These are phyloP conservation scores for Microbotryum scabiosae DNA, from an alignment of 1,284 basidiomycete species.

Conservation along the genomic window DNA sequence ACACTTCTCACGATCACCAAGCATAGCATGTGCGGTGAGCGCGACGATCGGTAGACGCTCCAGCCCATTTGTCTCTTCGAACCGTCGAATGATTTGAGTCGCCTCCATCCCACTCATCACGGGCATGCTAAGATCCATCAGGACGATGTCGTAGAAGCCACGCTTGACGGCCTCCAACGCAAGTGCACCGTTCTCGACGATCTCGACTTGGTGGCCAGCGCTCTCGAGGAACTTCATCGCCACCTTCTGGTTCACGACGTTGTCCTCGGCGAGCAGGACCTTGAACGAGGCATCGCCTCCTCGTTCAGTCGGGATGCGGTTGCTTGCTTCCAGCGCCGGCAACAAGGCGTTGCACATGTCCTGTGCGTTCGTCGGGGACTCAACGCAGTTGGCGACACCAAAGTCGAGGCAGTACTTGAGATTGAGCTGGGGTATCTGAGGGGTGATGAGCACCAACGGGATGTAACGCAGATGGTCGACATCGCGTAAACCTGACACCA, in stretches of 20 bases:
- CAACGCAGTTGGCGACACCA: conserved; percentile 78
- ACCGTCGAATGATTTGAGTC: conserved; percentile 58
- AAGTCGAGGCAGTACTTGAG: conserved; percentile 38
- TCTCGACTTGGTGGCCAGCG: conserved; percentile 90
- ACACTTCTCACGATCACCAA: conserved; percentile 88
- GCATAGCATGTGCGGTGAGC: conserved; percentile 60
- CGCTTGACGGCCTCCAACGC: conserved; percentile 83
- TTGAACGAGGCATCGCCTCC: conserved; percentile 69
- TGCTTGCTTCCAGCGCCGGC: conserved; percentile 75
- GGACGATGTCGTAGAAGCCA: conserved; percentile 51
- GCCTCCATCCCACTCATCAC: conserved; percentile 93
- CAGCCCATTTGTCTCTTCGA: conserved; percentile 66
- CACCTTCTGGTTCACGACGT: conserved; percentile 93
- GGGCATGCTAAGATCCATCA: conserved; percentile 99
- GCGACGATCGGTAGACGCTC: conserved; percentile 86
- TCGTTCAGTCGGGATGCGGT: conserved; percentile 33
- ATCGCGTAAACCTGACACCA: conserved; percentile 81
- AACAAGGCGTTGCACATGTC: conserved; percentile 88
- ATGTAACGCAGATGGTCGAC: conserved; percentile 93
- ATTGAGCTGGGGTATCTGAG: conserved; percentile 42
- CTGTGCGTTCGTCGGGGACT: conserved; percentile 78
- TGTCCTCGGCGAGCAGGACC: conserved; percentile 96
- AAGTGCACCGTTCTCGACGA: conserved; percentile 92
- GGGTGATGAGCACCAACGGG: conserved; percentile 88
- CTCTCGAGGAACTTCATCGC: conserved; percentile 96